Conservation (phyloP, 2,329 filamentous ascomycete genomes). For the Penicillium sclerotiorum region DNA sequence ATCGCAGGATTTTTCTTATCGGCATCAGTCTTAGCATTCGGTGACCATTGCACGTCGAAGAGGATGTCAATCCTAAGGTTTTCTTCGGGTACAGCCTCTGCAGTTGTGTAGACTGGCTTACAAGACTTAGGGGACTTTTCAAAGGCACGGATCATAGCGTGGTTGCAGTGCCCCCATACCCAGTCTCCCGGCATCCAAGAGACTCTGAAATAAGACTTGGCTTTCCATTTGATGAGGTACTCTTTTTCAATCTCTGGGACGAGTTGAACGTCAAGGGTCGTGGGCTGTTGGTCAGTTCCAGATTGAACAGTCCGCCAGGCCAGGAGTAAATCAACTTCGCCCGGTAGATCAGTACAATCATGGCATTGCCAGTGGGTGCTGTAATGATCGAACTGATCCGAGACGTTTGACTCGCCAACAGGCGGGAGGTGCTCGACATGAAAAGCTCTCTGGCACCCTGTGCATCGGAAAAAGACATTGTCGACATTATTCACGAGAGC, state of each 20-base stretch:
- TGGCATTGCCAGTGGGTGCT: conserved; percentile 75
- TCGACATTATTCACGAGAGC: conserved; percentile 72
- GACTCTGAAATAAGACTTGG: conserved; percentile 77
- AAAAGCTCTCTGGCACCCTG: conserved; percentile 73
- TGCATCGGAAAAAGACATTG: conserved; percentile 82
- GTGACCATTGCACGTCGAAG: conserved; percentile 73
- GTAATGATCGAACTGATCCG: conserved; percentile 65
- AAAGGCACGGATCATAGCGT: conserved; percentile 73
- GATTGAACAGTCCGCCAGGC: conserved; percentile 78
- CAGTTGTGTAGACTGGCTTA: conserved; percentile 67
- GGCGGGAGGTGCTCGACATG: conserved; percentile 81
- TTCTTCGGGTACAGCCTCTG: conserved; percentile 85
- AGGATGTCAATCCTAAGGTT: conserved; percentile 85
- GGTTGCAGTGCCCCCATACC: conserved; percentile 72
- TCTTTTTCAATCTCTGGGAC: conserved; percentile 80
- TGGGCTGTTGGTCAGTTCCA: conserved; percentile 43
- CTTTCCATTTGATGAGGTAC: conserved; percentile 88
- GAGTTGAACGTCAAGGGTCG: conserved; percentile 48
- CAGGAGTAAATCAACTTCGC: conserved; percentile 76
- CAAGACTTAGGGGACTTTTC: conserved; percentile 65
- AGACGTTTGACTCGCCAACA: conserved; percentile 9
- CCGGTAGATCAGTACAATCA: conserved; percentile 67
- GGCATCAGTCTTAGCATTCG: conserved; percentile 56
- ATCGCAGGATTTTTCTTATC: conserved; percentile 72
- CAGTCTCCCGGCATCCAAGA: conserved; percentile 88